Evolutionary conservation across 2,329 filamentous ascomycete genomes (phyloP), one percentile per base, ranked within the genome.

Genomic region (Seiridium cupressi): DNA sequence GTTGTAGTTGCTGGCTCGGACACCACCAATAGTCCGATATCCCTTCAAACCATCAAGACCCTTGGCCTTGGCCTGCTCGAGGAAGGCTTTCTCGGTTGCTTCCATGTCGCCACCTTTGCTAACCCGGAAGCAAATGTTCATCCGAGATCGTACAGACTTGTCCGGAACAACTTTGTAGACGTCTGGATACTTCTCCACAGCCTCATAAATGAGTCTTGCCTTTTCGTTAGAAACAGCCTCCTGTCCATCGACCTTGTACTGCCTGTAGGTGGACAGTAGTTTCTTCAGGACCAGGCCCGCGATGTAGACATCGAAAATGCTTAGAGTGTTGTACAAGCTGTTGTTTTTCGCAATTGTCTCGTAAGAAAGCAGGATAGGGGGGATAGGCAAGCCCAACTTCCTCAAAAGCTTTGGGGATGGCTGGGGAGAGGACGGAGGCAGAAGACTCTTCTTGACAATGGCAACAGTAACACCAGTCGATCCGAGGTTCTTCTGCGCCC

Each of bases 111-210:
- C 84, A 53, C 76, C 80, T 70, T 79, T 81, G 64, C 67, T 80
- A 18, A 96, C 83, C 13, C 93, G 82, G 82, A 97, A 97, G 81
- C 93, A 97, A 61, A 98, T 91, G 76, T 98, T 98, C 90, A 98
- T 97, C 59, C 92, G 82, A 68, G 91, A 96, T 60, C 93, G 89
- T 3, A 84, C 89, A 31, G 79, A 79, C 76, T 90, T 90, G 66
- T 90, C 84, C 0, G 93, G 92, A 0, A 97, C 87, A 38, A 97
- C 74, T 61, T 79, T 82, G 78, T 96, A 98, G n/a, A 89, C 77
- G 0, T 87, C 78, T 0, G 90, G 84, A 67, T 90, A 81, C 49
- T 84, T 85, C 66, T 97, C 94, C 6, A 98, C 81, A 0, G 87
- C 87, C 1, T 75, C 79, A 71, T 99, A 98, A 58, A 98, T 87